phyloP scores from a whole-genome alignment of 371 early-diverging fungal species.

The Mortierella sp. region DNA sequence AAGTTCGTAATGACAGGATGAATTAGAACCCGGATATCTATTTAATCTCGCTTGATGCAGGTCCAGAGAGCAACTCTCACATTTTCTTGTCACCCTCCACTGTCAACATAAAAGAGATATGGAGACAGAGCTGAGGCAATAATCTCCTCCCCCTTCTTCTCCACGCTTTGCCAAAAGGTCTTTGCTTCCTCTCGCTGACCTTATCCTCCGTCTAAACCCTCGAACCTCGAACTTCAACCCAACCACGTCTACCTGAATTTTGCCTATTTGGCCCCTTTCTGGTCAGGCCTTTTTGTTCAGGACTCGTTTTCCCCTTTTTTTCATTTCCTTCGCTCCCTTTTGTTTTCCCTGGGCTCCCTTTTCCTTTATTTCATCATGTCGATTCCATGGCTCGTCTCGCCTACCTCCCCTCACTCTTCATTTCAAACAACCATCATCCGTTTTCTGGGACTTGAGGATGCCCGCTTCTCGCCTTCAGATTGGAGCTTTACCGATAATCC shows the following conservation, averaged over 20 bases:
- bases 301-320: not conserved
- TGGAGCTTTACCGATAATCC: conserved; percentile 40
- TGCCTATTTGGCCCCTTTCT: not conserved
- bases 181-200: not conserved
- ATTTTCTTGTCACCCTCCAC: too few relatives aligned
- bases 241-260: not conserved
- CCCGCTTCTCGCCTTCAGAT: conserved; percentile 30
- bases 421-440: conserved; percentile 6
- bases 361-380: conserved; percentile 1
- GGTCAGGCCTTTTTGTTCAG: too few relatives aligned
- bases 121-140: not conserved
- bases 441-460: conserved; percentile 35
- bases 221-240: not conserved
- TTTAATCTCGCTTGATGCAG: too few relatives aligned
- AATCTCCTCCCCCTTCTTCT: not conserved
- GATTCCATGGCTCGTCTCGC: not conserved
- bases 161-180: not conserved
- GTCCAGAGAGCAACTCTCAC: too few relatives aligned
- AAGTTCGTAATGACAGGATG: too few relatives aligned
- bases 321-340: not conserved
- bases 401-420: not conserved
- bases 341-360: not conserved
- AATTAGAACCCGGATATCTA: too few relatives aligned
- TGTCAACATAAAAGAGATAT: too few relatives aligned
- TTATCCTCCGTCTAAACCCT: not conserved